Evolutionary conservation across 73 alveolate genomes (phyloP).

Genomic region (Uronychia setigera): DNA sequence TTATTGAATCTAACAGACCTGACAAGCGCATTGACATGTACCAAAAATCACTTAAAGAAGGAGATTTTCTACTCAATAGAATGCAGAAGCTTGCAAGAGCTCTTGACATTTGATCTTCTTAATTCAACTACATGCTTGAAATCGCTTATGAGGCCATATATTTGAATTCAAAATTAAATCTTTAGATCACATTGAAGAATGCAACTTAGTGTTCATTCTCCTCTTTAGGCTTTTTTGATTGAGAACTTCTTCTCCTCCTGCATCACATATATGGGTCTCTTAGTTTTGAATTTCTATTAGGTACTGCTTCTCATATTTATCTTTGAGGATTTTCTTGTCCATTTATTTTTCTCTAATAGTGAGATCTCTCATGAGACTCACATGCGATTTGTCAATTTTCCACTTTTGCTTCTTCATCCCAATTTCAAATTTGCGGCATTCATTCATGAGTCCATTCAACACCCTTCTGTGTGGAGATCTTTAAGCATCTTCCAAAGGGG

Average conservation of each 20-base stretch:
- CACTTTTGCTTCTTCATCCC: neutral
- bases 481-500: too few relatives aligned
- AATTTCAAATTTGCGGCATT: neutral
- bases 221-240: too few relatives aligned
- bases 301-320: neutral
- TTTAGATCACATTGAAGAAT: too few relatives aligned
- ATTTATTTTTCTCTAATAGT: neutral
- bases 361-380: neutral
- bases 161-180: too few relatives aligned
- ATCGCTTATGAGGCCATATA: too few relatives aligned
- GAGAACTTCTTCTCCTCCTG: too few relatives aligned
- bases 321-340: neutral
- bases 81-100: slow-evolving; percentile 83
- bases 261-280: too few relatives aligned
- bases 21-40: slow-evolving; percentile 74
- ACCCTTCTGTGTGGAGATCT: neutral
- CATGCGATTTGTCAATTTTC: neutral
- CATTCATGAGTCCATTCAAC: neutral
- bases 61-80: slow-evolving; percentile 81
- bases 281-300: too few relatives aligned
- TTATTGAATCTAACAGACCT: slow-evolving; percentile 82
- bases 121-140: too few relatives aligned
- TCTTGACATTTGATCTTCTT: slow-evolving; percentile 63
- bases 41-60: slow-evolving; percentile 63
- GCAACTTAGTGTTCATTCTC: too few relatives aligned